Conservation (phyloP, 2,329 filamentous ascomycete species). For the Clonostachys solani region DNA sequence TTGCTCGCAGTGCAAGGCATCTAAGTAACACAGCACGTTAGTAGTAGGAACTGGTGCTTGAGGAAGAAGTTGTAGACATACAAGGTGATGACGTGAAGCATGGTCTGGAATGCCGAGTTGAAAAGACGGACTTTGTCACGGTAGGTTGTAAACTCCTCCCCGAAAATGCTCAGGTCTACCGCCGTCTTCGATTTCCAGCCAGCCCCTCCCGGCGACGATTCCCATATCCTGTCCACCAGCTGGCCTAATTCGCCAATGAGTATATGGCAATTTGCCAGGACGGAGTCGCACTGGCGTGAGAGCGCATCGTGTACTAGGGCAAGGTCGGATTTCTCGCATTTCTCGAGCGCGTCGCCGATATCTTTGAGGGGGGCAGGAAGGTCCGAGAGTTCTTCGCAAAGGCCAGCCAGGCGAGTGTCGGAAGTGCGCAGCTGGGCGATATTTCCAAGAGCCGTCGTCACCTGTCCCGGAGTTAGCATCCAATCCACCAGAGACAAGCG, state of each 20-base stretch:
- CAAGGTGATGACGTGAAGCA: slow-evolving; percentile 12
- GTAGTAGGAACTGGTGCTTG: not conserved
- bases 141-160: slow-evolving; percentile 9
- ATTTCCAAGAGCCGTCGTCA: no score
- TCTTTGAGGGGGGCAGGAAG: slow-evolving; percentile 11
- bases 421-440: slow-evolving; percentile 1
- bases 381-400: slow-evolving; percentile 10
- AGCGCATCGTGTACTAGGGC: slow-evolving; percentile 10
- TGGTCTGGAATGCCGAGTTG: slow-evolving; percentile 17
- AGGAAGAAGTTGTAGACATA: slow-evolving; percentile 5
- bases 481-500: no score
- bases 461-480: no score
- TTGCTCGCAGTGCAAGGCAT: slow-evolving; percentile 9
- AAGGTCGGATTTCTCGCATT: slow-evolving; percentile 11
- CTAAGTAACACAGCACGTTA: not conserved
- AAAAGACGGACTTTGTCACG: slow-evolving; percentile 17
- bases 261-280: slow-evolving; percentile 10
- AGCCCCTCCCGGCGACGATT: not conserved
- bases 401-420: slow-evolving; percentile 8
- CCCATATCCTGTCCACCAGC: slow-evolving; percentile 3
- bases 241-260: slow-evolving; percentile 9
- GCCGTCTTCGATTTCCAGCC: slow-evolving; percentile 5
- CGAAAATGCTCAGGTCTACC: slow-evolving; percentile 9
- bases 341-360: slow-evolving; percentile 10
- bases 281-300: slow-evolving; percentile 13